Base-by-base conservation (phyloP, 2,329 filamentous ascomycete genomes). In the Pseudogymnoascus sp. region DNA sequence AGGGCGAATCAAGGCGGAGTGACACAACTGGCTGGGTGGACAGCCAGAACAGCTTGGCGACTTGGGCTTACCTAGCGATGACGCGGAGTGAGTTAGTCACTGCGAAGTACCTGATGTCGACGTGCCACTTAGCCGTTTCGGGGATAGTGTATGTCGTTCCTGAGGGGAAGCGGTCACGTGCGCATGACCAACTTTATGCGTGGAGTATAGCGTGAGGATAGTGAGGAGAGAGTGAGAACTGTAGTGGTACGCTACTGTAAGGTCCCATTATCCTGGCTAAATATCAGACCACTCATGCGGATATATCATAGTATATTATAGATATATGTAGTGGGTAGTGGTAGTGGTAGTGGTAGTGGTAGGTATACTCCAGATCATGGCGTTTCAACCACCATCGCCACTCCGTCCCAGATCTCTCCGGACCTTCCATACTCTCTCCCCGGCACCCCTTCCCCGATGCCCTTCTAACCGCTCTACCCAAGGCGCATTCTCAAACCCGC, bases 351-450 rank as follows among this genome's bases (percentile, higher is more conserved):
- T n/a, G n/a, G 26, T 26, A 26, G 26, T 26, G 26, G 26, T 26
- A 3, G 7, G 44, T 7, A 15, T 50, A 28, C 8, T 57, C 47
- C 19, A 31, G 26, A 33, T 23, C 9, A 3, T 11, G 4, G 8
- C 44, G 1, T 15, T 9, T 53, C 44, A 53, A 53, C 44, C 44
- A 17, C 44, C 44, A 31, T 53, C 44, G 11, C 23, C 50, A 57
- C 50, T 33, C 4, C 50, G n/a, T 1, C 50, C 85, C 6, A 88
- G 73, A 72, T 88, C 85, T 67, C 85, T 81, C 64, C 86, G 78
- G 10, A 88, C 85, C 66, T 84, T 80, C 85, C 85, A 88, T 9
- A 85, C 83, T 61, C 79, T 79, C 3, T 83, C 84, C 13, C 85
- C 86, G 10, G 81, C 78, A 4, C 82, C 81, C 63, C 83, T 77